Base-by-base conservation (phyloP, 192 early-diverging fungal genomes). In the Coemansia aciculifera region DNA sequence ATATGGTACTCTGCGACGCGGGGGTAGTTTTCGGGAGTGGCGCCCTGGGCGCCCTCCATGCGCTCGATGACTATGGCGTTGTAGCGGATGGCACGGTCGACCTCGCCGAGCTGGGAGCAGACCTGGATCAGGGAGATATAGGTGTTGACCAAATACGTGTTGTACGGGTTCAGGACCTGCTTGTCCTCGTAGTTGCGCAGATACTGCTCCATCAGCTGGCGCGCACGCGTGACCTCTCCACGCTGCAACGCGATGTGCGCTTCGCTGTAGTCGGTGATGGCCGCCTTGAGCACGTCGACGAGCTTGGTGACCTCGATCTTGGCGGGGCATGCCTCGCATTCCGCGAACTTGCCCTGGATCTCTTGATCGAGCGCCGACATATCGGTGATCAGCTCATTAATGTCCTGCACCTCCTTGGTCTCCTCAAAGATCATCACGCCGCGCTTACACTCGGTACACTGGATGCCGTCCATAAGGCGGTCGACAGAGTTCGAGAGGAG, bases 401-500 rank as follows among this genome's bases (percentile, higher is more conserved):
- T 85, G 19, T 83, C 76, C 54, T 86, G 77, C 2, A 89, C 88
- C 57, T 86, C 88, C 63, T 84, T 84, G 43, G 85, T 86, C 66
- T 86, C 85, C 71, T 84, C 85, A 62, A 83, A 86, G 73, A 86
- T 84, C 81, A 86, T 84, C 66, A 86, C 81, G 19, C 85, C 85
- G 21, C 40, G 36, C 63, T 67, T 75, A 78, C 90, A 91, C 59
- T 74, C 49, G 32, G 65, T 61, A 81, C 90, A 91, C 49, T 88
- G 79, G 44, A 90, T 84, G 19, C 90, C 89, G 72, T 89, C 86
- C 77, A 91, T 78, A 51, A 86, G 87, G 7, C 90, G 83, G 68
- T 91, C 90, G 1, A 87, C 84, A n/a, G 88, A 89, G 43, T 87
- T 81, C 43, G 86, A 85, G 36, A 91, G 83, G 11, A 83, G 77